Evolutionary conservation across 1,139 yeast species (phyloP), one percentile per base, ranked within the genome.

Genomic region (Pichia sp.): DNA sequence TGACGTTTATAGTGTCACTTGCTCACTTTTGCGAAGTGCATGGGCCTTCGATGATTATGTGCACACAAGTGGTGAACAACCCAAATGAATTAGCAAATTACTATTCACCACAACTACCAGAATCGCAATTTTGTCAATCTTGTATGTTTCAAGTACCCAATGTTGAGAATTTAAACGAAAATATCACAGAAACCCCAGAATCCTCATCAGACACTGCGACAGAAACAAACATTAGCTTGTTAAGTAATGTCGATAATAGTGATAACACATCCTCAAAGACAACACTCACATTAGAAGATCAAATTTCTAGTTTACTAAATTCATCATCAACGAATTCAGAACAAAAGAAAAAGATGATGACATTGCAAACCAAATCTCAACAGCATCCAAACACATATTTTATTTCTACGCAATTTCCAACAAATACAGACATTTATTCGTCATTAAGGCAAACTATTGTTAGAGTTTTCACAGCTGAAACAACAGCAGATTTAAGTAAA

Each of bases 1-100:
- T 59, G 62, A 51, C 60, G 23, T 65, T 61, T 47, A 72, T 74
- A 46, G 67, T 84, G 22, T 75, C 87, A 38, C 61, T 86, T 48
- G 84, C 89, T 0, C 95, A 86, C 58, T 87, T 86, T 60, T 87
- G 96, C 63, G 96, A 87, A 63, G 71, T 82, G 30, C 95, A 87
- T 59, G 96, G 96, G 0, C 95, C 96, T 0, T 72, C 82, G 20
- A 74, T 82, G 39, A 71, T 87, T n/a, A 64, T 82, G 56, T 85
- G 90, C 55, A 83, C 95, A 0, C 92, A 84, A 56, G 54, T 61
- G 25, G 57, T 69, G n/a, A 53, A 40, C 58, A 59, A 61, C 65
- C 24, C 57, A 60, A 43, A 66, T 50, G 57, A 48, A 41, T 37
- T 47, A 12, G 50, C 49, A 6, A 45, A 41, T 35, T 59, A 46